A percentile compares a stretch with the other conserved stretches of the same genome.
Evolutionary conservation across 805 yeast genomes (phyloP).

Genomic region (Candida schatavii): DNA sequence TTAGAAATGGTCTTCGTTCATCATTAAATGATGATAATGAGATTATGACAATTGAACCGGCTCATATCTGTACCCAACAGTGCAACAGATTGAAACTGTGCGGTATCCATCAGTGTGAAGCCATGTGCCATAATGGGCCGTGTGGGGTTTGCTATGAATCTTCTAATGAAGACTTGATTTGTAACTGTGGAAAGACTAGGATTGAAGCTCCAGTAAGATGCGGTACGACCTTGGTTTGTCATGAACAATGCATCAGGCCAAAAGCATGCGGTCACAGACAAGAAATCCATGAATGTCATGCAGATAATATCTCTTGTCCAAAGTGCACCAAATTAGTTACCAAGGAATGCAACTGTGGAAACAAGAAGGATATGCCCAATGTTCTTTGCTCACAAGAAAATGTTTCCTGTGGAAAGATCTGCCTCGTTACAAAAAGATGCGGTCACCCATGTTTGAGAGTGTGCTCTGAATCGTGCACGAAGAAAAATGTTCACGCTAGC

Average conservation of each 20-base stretch:
- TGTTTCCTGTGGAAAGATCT: slow-evolving; percentile 58
- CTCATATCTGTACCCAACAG: slow-evolving; percentile 65
- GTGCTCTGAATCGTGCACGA: slow-evolving; percentile 63
- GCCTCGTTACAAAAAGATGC: slow-evolving; percentile 32
- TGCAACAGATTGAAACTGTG: slow-evolving; percentile 66
- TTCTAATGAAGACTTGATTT: slow-evolving; percentile 71
- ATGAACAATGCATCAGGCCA: slow-evolving; percentile 58
- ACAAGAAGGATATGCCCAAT: slow-evolving; percentile 47
- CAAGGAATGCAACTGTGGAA: slow-evolving; percentile 63
- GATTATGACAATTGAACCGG: slow-evolving; percentile 61
- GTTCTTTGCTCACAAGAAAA: slow-evolving; percentile 66
- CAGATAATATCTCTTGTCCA: slow-evolving; percentile 63
- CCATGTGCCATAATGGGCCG: slow-evolving; percentile 75
- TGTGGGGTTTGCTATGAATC: slow-evolving; percentile 82
- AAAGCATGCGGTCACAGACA: slow-evolving; percentile 68
- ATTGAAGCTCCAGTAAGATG: slow-evolving; percentile 83
- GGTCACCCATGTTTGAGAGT: slow-evolving; percentile 48
- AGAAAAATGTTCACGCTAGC: slow-evolving; percentile 52
- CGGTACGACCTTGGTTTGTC: slow-evolving; percentile 66
- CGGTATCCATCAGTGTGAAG: slow-evolving; percentile 59
- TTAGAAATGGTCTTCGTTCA: slow-evolving; percentile 43
- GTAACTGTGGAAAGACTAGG: slow-evolving; percentile 78
- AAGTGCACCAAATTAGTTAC: slow-evolving; percentile 63
- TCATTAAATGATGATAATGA: slow-evolving; percentile 42
- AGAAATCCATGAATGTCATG: slow-evolving; percentile 75